Percentiles rank a stretch among this genome's conserved stretches.
phyloP scores from a whole-genome alignment of 2,329 filamentous ascomycete genomes.

The Venturia pyrina region DNA sequence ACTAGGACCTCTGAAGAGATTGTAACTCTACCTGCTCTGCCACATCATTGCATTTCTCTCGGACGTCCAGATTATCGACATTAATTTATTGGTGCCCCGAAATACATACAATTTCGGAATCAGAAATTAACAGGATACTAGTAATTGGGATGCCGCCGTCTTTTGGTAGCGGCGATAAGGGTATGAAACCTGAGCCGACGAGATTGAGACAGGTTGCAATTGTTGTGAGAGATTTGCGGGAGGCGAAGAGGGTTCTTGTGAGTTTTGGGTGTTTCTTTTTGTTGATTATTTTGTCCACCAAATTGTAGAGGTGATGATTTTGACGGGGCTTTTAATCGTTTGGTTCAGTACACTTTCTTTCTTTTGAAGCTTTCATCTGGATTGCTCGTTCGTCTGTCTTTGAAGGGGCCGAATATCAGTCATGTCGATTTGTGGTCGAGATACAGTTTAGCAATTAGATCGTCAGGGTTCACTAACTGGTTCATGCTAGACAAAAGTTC shows the following conservation, averaged over 20 bases:
- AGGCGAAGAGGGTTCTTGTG: slow-evolving; percentile 13
- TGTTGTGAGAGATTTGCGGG: slow-evolving; percentile 22
- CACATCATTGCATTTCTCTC: too few relatives aligned
- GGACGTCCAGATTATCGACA: too few relatives aligned
- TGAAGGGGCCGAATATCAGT: too few relatives aligned
- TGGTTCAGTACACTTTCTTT: neutral
- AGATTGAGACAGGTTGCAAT: slow-evolving; percentile 27
- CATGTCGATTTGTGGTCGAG: neutral
- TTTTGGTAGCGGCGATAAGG: slow-evolving; percentile 6
- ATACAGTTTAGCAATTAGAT: too few relatives aligned
- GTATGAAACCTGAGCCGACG: slow-evolving; percentile 17
- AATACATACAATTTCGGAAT: too few relatives aligned
- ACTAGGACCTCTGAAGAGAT: too few relatives aligned
- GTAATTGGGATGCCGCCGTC: slow-evolving; percentile 6
- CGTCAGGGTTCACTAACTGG: too few relatives aligned
- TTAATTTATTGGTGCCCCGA: too few relatives aligned
- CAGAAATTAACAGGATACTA: neutral
- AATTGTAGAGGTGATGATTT: too few relatives aligned
- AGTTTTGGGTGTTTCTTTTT: neutral
- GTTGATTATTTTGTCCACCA: too few relatives aligned
- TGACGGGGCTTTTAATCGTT: too few relatives aligned
- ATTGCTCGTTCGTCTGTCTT: neutral
- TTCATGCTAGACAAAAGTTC: slow-evolving; percentile 23
- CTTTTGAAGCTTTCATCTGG: neutral
- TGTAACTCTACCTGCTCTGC: too few relatives aligned